Conservation (phyloP, 73 alveolate species). For the Paramecium primaurelia region DNA sequence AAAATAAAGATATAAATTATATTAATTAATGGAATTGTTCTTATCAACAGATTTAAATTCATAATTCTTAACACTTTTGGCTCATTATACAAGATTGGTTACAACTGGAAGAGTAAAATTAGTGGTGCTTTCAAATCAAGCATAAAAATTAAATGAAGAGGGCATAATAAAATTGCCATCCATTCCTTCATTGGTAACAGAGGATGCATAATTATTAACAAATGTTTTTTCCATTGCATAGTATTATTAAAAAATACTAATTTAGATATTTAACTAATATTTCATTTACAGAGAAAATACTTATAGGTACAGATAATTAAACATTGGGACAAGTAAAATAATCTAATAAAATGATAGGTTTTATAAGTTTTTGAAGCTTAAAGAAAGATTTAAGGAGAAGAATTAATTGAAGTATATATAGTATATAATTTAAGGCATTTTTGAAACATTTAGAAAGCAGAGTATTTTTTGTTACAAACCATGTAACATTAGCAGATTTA, state of each 20-base stretch:
- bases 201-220: conserved; percentile 8
- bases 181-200: conserved; percentile 37
- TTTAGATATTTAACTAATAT: not conserved
- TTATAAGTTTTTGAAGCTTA: conserved; percentile 47
- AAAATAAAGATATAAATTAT: not conserved
- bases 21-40: conserved; percentile 35
- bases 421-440: not conserved
- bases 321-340: conserved; percentile 9
- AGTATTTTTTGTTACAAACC: conserved; percentile 48
- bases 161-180: conserved; percentile 4
- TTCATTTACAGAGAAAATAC: not conserved
- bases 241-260: not conserved
- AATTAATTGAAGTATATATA: not conserved
- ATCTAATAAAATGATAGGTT: not conserved
- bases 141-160: conserved; percentile 4
- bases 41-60: not conserved
- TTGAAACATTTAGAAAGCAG: conserved; percentile 28
- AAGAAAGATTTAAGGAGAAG: not conserved
- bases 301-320: not conserved
- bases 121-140: not conserved
- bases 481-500: conserved; percentile 57
- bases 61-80: not conserved
- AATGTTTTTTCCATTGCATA: not conserved
- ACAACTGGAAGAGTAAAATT: conserved; percentile 2
- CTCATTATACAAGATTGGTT: not conserved